Evolutionary conservation across 345 rosid species (phyloP), one percentile per base, ranked within the genome.

Genomic region (Stellera chamaejasme): DNA sequence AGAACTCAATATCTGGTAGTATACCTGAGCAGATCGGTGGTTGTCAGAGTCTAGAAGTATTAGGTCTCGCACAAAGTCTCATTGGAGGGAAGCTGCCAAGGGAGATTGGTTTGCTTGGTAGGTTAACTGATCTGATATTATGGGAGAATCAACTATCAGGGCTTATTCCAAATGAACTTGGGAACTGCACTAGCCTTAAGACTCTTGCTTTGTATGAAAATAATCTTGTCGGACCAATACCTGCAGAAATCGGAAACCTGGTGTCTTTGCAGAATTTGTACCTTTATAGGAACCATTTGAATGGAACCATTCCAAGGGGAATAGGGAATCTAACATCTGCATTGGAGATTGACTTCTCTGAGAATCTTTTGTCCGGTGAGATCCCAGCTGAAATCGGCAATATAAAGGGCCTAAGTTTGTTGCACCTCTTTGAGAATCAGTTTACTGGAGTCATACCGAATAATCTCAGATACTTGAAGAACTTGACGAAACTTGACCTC

Each of bases 41-140:
- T 45, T 88, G 96, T 55, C 75, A 63, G 65, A 81, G 82, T 68
- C 62, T 88, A 55, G 56, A 78, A 81, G 69, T 85, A 63, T 74
- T 88, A 62, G 96, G 96, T 50, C 72, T 85, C 67, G 88, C 96
- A 25, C 94, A 88, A 68, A 85, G 85, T 71, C 65, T 70, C 48
- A 76, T 88, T 9, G 86, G 80, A 65, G 96, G 90, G 55, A 55
- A 72, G 60, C 77, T 88, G 61, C 96, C 94, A 3, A 72, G 49
- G 54, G 81, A 83, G 69, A 70, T 85, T 27, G 73, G 75, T 25
- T 69, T 69, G 74, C 88, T 88, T 60, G 61, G 14, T 27, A 83
- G 75, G 54, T 77, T 88, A n/a, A 81, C 79, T 32, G 82, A 73
- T 27, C 59, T 88, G 59, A 81, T 83, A 50, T 69, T 88, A 45